A percentile compares a stretch with the other conserved stretches of the same genome.
These are phyloP conservation scores for Nemania sp. DNA, from an alignment of 2,329 filamentous ascomycete genomes.

Conservation along the genomic window DNA sequence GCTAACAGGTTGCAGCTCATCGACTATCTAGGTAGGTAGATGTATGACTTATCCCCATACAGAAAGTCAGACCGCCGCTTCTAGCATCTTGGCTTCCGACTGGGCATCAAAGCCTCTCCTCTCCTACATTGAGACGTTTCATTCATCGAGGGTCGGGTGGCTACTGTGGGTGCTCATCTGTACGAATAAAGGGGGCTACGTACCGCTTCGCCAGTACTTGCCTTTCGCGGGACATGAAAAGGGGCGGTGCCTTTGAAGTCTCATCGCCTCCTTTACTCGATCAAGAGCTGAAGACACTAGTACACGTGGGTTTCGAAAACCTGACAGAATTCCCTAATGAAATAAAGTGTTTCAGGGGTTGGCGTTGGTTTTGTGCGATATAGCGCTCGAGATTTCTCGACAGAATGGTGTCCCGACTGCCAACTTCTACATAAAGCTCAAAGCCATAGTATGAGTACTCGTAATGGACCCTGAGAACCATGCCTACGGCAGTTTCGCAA, in stretches of 20 bases:
- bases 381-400: too few species aligned
- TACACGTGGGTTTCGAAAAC: background rate
- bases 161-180: background rate
- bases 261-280: background rate
- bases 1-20: slow-evolving; percentile 2
- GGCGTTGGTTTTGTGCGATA: background rate
- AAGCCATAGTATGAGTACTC: too few species aligned
- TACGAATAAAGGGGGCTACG: background rate
- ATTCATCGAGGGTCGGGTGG: background rate
- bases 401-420: too few species aligned
- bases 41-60: background rate
- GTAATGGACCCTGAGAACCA: too few species aligned
- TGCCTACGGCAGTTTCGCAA: too few species aligned
- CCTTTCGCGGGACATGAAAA: slow-evolving; percentile 1
- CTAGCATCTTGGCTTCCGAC: background rate
- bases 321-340: background rate
- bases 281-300: background rate
- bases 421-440: too few species aligned
- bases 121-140: background rate
- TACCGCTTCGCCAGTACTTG: background rate
- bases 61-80: background rate
- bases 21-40: background rate
- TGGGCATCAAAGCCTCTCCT: background rate
- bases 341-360: background rate
- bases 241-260: slow-evolving; percentile 2